Conservation (phyloP, 805 yeast genomes). For the Nakazawaea anatomiae region DNA sequence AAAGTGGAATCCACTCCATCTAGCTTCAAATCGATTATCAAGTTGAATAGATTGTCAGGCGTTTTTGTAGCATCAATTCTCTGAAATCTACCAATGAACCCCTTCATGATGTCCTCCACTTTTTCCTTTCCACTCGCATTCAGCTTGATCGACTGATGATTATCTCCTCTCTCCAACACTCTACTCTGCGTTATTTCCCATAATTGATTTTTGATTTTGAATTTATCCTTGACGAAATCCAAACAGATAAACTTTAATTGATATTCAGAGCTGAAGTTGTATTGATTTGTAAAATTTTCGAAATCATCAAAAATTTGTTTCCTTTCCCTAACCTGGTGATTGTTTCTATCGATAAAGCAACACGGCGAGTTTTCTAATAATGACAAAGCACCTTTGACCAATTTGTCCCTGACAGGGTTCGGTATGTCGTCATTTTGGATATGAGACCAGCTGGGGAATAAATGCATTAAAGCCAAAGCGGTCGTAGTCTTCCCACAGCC, state of each 20-base stretch:
- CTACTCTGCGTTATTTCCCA: slow-evolving; percentile 53
- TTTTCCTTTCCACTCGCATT: slow-evolving; percentile 37
- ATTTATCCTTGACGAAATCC: slow-evolving; percentile 45
- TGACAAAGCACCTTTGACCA: slow-evolving; percentile 42
- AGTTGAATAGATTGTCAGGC: slow-evolving; percentile 69
- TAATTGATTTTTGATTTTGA: slow-evolving; percentile 22
- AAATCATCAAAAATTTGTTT: slow-evolving; percentile 54
- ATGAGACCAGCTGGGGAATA: slow-evolving; percentile 64
- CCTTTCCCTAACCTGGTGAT: slow-evolving; percentile 69
- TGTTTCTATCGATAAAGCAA: slow-evolving; percentile 79
- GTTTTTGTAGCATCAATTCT: slow-evolving; percentile 35
- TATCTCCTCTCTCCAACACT: slow-evolving; percentile 69
- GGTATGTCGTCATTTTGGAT: slow-evolving; percentile 77
- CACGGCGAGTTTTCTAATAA: slow-evolving; percentile 35
- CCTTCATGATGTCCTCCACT: slow-evolving; percentile 61
- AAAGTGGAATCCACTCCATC: slow-evolving; percentile 36
- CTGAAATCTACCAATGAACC: slow-evolving; percentile 68
- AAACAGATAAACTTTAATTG: slow-evolving; percentile 50
- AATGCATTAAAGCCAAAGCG: slow-evolving; percentile 46
- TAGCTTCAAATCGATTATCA: slow-evolving; percentile 52
- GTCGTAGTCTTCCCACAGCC: slow-evolving; percentile 96
- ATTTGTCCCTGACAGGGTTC: slow-evolving; percentile 38
- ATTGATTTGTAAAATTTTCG: slow-evolving; percentile 32
- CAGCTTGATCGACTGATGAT: slow-evolving; percentile 77
- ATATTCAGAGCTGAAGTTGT: slow-evolving; percentile 36